Evolutionary conservation across 202 grass and related monocot species (phyloP).

Genomic region (Musa balbisiana): DNA sequence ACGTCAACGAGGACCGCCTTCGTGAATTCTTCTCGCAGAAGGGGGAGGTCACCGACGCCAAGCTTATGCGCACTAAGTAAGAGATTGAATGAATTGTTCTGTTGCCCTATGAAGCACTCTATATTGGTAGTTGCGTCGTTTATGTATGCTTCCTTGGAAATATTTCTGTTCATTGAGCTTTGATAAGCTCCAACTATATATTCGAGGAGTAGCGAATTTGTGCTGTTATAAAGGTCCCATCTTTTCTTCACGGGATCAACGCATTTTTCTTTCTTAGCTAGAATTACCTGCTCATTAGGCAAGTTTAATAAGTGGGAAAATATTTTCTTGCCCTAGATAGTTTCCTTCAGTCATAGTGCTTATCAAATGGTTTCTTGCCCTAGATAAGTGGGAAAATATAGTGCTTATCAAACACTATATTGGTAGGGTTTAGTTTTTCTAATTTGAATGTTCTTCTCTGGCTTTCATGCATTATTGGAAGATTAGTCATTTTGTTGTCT

Average conservation of each 20-base stretch:
- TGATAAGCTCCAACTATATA: background rate
- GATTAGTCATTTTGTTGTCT: background rate
- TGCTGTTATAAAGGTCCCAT: too few relatives aligned
- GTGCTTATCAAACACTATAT: background rate
- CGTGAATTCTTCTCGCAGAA: conserved; percentile 79
- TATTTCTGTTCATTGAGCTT: background rate
- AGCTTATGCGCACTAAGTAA: conserved; percentile 81
- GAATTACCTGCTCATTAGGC: background rate
- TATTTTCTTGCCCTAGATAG: too few relatives aligned
- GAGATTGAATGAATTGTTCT: background rate
- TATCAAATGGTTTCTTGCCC: too few relatives aligned
- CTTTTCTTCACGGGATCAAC: too few relatives aligned
- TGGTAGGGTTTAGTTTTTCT: background rate
- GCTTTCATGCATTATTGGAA: background rate
- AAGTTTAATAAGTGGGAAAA: background rate
- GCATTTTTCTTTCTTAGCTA: background rate
- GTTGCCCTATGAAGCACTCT: background rate
- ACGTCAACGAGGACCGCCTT: conserved; percentile 73
- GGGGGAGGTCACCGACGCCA: conserved; percentile 86
- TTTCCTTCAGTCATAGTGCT: background rate
- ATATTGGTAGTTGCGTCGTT: background rate
- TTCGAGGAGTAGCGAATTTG: too few relatives aligned
- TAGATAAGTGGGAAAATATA: too few relatives aligned
- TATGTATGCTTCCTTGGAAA: background rate
- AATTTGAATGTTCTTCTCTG: background rate